Conservation (phyloP, 192 early-diverging fungal species). For the Endogone sp. region DNA sequence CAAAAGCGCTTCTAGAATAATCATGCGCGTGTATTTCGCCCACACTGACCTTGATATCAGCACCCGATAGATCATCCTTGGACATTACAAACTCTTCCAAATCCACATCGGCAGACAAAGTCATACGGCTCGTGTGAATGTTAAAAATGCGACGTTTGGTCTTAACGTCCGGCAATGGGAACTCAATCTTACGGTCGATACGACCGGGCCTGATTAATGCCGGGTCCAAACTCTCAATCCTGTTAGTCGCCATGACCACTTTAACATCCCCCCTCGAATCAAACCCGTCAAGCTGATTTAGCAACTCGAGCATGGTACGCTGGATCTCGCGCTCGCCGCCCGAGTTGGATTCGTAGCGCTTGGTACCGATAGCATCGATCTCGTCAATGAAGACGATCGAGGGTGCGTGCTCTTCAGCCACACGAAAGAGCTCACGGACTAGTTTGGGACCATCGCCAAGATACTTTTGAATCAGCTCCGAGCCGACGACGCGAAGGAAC, state of each 20-base stretch:
- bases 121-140: conserved; percentile 95
- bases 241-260: conserved; percentile 99
- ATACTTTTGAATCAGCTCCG: conserved; percentile 98
- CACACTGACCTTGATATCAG: conserved; percentile 86
- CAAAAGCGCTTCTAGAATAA: no score
- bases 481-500: conserved; percentile 95
- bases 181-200: conserved; percentile 99
- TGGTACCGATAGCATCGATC: conserved; percentile 97
- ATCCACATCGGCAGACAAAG: conserved; percentile 92
- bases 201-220: conserved; percentile 95
- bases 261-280: conserved; percentile 95
- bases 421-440: conserved; percentile 95
- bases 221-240: conserved; percentile 95
- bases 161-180: conserved; percentile 95
- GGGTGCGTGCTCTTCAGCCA: conserved; percentile 94
- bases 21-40: not conserved
- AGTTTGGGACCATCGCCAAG: conserved; percentile 98
- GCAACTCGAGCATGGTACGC: conserved; percentile 93
- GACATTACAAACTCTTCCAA: conserved; percentile 99
- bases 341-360: conserved; percentile 93
- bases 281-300: conserved; percentile 98
- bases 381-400: conserved; percentile 99
- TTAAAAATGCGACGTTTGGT: conserved; percentile 97
- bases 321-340: conserved; percentile 97
- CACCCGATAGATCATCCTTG: conserved; percentile 98